Conservation (phyloP, 2,329 filamentous ascomycete genomes). For the Zopfia rhizophila region DNA sequence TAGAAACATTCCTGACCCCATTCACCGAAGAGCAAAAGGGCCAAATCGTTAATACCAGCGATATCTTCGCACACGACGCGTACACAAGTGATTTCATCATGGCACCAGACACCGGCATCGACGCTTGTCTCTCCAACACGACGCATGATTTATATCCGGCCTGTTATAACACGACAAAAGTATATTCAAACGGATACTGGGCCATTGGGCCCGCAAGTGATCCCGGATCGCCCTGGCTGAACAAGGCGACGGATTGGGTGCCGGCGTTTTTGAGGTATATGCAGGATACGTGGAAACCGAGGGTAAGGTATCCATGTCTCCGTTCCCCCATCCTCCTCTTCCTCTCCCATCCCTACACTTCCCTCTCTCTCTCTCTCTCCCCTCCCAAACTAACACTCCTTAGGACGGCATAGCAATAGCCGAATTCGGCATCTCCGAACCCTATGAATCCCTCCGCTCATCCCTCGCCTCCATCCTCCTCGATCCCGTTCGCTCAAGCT, state of each 20-base stretch:
- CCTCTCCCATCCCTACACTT: no score
- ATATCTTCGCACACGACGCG: slow-evolving; percentile 51
- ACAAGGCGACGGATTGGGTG: slow-evolving; percentile 49
- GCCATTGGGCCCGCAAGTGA: slow-evolving; percentile 44
- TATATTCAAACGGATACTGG: slow-evolving; percentile 44
- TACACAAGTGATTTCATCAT: slow-evolving; percentile 50
- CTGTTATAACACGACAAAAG: slow-evolving; percentile 47
- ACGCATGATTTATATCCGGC: slow-evolving; percentile 45
- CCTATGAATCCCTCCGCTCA: slow-evolving; percentile 44
- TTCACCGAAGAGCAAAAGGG: slow-evolving; percentile 47
- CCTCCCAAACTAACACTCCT: slow-evolving; percentile 10
- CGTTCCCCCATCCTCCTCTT: no score
- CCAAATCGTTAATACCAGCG: slow-evolving; percentile 42
- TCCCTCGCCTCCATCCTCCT: slow-evolving; percentile 39
- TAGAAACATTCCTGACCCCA: slow-evolving; percentile 41
- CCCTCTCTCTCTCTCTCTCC: slow-evolving; percentile 5
- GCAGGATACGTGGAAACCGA: slow-evolving; percentile 42
- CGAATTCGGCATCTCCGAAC: slow-evolving; percentile 52
- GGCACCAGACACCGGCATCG: slow-evolving; percentile 48
- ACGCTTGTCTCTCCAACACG: slow-evolving; percentile 48
- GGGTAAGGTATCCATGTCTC: slow-evolving; percentile 17
- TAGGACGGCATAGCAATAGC: slow-evolving; percentile 44
- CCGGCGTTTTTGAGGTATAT: slow-evolving; percentile 47
- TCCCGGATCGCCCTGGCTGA: slow-evolving; percentile 46
- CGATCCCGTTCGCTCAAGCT: slow-evolving; percentile 41